Percentiles rank a stretch among this genome's conserved stretches.
Evolutionary conservation across 2,329 filamentous ascomycete species (phyloP).

Genomic region (Ophiocordyceps camponoti-saundersi): DNA sequence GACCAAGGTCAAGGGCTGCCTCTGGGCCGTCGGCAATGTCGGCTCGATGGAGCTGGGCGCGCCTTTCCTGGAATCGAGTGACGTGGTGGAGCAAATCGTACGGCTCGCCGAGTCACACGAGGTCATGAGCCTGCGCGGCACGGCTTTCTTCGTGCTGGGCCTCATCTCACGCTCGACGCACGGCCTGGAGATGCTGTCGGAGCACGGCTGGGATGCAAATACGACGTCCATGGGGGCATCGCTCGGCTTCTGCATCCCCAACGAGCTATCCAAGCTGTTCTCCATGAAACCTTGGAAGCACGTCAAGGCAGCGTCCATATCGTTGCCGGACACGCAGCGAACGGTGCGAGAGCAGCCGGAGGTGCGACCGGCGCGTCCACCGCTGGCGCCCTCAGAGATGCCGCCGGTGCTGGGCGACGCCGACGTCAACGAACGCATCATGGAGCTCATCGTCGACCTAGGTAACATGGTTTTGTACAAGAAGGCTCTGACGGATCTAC

Average conservation of each 20-base stretch:
- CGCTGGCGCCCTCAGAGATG: constrained; percentile 24
- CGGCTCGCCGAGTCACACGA: constrained; percentile 75
- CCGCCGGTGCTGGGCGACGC: constrained; percentile 36
- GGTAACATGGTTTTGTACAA: constrained; percentile 90
- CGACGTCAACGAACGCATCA: constrained; percentile 58
- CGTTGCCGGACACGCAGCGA: constrained; percentile 32
- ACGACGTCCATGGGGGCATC: constrained; percentile 69
- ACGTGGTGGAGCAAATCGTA: constrained; percentile 77
- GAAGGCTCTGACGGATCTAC: constrained; percentile 66
- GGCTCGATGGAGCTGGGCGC: constrained; percentile 96
- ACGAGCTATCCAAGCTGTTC: constrained; percentile 62
- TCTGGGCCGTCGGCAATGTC: constrained; percentile 97
- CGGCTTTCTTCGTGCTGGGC: constrained; percentile 89
- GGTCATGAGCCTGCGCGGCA: constrained; percentile 85
- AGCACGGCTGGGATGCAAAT: constrained; percentile 85
- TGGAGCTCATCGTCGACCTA: constrained; percentile 73
- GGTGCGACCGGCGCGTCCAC: constrained; percentile 20
- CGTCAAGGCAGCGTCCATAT: constrained; percentile 27
- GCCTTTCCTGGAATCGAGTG: constrained; percentile 77
- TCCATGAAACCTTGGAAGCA: constrained; percentile 47
- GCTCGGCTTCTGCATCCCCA: constrained; percentile 74
- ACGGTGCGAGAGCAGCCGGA: constrained; percentile 30
- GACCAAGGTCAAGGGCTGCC: constrained; percentile 85
- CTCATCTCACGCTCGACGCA: constrained; percentile 84
- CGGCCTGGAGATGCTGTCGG: constrained; percentile 77